phyloP scores from a whole-genome alignment of 345 rosid species.

The Noccaea bulbosa region DNA sequence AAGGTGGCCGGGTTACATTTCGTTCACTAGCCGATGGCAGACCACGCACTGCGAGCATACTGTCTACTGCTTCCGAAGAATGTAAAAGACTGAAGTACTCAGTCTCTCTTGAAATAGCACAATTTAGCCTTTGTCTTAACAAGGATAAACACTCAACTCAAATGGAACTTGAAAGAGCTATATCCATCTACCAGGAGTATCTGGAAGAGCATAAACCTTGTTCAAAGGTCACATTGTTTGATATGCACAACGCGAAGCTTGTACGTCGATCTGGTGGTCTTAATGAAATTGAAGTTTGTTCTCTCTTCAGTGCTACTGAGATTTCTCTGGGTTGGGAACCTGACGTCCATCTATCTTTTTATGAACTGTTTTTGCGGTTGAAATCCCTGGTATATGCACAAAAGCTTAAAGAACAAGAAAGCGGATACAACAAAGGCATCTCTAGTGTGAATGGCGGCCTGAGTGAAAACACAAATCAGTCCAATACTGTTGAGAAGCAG shows the following conservation, averaged over 20 bases:
- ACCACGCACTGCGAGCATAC: conserved; percentile 70
- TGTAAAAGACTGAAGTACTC: conserved; percentile 68
- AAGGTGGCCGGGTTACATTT: conserved; percentile 81
- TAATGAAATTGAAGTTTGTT: conserved; percentile 83
- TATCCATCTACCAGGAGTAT: conserved; percentile 77
- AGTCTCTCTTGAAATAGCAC: conserved; percentile 75
- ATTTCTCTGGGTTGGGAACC: conserved; percentile 92
- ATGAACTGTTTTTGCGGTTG: conserved; percentile 75
- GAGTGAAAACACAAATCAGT: conserved; percentile 49
- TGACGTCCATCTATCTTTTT: conserved; percentile 75
- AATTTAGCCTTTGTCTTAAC: conserved; percentile 69
- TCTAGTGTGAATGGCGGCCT: conserved; percentile 48
- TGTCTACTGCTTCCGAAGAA: conserved; percentile 59
- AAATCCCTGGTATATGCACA: conserved; percentile 62
- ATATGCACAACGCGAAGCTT: conserved; percentile 85
- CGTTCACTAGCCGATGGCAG: conserved; percentile 76
- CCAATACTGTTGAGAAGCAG: conserved; percentile 55
- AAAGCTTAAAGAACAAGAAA: conserved; percentile 56
- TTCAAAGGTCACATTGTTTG: conserved; percentile 66
- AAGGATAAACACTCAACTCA: conserved; percentile 89
- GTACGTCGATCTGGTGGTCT: conserved; percentile 89
- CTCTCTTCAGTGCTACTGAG: conserved; percentile 93
- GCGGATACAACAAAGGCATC: conserved; percentile 45
- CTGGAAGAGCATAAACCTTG: conserved; percentile 60
- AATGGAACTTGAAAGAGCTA: conserved; percentile 89